phyloP scores from a whole-genome alignment of 2,329 filamentous ascomycete genomes.

The Sphaerostilbella broomeana region DNA sequence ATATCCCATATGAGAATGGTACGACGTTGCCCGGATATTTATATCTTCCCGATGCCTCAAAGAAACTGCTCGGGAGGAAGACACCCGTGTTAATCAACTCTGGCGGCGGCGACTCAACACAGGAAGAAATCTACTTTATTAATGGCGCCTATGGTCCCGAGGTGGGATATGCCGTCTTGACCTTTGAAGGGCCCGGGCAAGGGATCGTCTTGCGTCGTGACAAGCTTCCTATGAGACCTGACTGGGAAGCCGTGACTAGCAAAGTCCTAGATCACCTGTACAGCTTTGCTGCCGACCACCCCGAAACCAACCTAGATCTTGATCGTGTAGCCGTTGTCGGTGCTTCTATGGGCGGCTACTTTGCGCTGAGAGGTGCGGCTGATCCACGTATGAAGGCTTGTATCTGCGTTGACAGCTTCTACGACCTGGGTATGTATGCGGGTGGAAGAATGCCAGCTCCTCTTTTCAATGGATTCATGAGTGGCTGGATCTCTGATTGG shows the following conservation, averaged over 20 bases:
- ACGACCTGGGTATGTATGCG: slow-evolving; percentile 22
- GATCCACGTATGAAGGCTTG: slow-evolving; percentile 36
- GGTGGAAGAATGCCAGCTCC: slow-evolving; percentile 20
- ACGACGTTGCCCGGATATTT: slow-evolving; percentile 31
- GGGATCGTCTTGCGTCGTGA: slow-evolving; percentile 34
- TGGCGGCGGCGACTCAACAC: slow-evolving; percentile 30
- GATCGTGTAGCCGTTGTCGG: slow-evolving; percentile 1
- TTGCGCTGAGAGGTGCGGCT: background rate
- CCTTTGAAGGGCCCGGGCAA: slow-evolving; percentile 42
- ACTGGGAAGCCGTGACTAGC: slow-evolving; percentile 36
- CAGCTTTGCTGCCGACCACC: slow-evolving; percentile 21
- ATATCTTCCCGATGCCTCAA: slow-evolving; percentile 25
- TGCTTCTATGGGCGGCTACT: slow-evolving; percentile 4
- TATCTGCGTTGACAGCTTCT: slow-evolving; percentile 26
- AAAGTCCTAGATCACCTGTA: slow-evolving; percentile 31
- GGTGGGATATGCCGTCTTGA: slow-evolving; percentile 37
- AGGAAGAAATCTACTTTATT: slow-evolving; percentile 33
- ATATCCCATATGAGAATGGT: slow-evolving; percentile 33
- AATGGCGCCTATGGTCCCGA: slow-evolving; percentile 25
- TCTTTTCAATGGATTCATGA: slow-evolving; percentile 23
- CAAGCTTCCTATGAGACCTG: slow-evolving; percentile 35
- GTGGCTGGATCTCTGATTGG: slow-evolving; percentile 20
- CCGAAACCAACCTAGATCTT: slow-evolving; percentile 23
- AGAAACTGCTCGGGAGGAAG: slow-evolving; percentile 19
- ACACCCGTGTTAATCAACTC: slow-evolving; percentile 30